Conservation (phyloP, 75 land plant species). For the Picea glauca region DNA sequence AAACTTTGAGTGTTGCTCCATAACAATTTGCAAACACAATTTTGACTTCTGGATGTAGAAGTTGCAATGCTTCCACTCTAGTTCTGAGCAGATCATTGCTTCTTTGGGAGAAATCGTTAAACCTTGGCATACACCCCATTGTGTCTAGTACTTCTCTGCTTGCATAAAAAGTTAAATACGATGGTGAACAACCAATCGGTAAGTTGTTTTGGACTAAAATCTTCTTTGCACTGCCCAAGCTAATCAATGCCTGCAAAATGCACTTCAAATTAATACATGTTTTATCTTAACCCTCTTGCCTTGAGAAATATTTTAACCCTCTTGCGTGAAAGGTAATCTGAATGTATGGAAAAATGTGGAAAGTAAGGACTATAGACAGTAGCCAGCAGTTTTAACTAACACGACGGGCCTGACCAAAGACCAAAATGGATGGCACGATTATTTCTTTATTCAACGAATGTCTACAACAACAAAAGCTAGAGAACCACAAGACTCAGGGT, state of each 20-base stretch:
- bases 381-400: no score
- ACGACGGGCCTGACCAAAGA: no score
- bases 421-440: no score
- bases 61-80: background rate
- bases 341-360: no score
- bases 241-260: background rate
- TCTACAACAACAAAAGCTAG: no score
- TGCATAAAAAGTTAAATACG: slow-evolving; percentile 4
- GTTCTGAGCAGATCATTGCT: background rate
- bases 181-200: background rate
- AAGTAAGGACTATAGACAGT: no score
- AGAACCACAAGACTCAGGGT: no score
- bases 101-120: background rate
- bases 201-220: background rate
- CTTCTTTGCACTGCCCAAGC: background rate
- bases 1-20: background rate
- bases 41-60: background rate
- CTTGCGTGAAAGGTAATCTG: no score
- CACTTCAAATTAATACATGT: no score
- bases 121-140: background rate
- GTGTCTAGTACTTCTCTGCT: background rate
- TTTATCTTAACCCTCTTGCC: no score
- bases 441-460: no score
- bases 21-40: slow-evolving; percentile 1
- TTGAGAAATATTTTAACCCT: no score